Evolutionary conservation across 192 early-diverging fungal species (phyloP), one percentile per base, ranked within the genome.

Genomic region (Backusella morwellensis): DNA sequence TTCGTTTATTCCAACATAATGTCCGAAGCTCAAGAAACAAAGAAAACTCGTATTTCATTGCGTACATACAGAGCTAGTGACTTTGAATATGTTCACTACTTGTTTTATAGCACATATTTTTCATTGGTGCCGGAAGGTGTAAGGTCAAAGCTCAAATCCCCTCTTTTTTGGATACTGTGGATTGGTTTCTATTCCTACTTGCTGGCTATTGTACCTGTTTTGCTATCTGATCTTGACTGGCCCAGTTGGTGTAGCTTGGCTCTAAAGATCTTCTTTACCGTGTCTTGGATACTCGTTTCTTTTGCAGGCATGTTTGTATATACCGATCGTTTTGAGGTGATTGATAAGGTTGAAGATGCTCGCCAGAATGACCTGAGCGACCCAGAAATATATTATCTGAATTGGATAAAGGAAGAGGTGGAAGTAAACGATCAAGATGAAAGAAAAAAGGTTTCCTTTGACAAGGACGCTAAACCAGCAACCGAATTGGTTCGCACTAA

Each of bases 101-200:
- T 84, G 9, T 84, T 72, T 41, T 67, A 70, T 38, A 75, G 69
- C 26, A 76, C 77, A 9, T 80, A 78, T 12, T 80, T 84, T 66
- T 36, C 70, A 3, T 74, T 80, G 21, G 79, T 84, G 0, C 82
- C 82, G 0, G 70, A 80, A 32, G 82, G 79, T 29, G 82, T 84
- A 1, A 74, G 63, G 11, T 50, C 44, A 4, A 79, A 80, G 29
- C 35, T 80, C 19, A 56, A 72, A 68, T 68, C 59, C 17, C 79
- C 82, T 12, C 35, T 75, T 3, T 75, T 74, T 6, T 84, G 79
- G 82, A 40, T 77, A 14, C 11, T 77, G 3, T 80, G 73, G 73
- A 59, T 84, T 35, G 76, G 15, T 42, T 56, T 44, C 9, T 80
- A 79, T 42, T 68, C 73, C 8, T 74, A 74, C 63, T 41, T 82